Base-by-base conservation (phyloP, 1,284 basidiomycete species). In the Laetiporus sulphureus region DNA sequence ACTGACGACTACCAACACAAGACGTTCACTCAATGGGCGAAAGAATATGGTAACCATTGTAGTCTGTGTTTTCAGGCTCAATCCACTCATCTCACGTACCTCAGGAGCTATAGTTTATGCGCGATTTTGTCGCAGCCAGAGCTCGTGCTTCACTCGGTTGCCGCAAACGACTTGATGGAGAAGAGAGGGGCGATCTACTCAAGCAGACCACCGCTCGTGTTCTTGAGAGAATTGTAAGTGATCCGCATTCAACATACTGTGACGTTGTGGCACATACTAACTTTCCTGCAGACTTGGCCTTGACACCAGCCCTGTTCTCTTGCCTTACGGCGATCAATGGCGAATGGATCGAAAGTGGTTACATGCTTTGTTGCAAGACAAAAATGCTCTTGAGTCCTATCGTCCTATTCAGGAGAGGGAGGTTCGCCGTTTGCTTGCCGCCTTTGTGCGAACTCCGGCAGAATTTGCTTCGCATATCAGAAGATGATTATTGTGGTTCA, bases 101-200 rank as follows among this genome's bases (percentile, higher is more conserved):
- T n/a, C n/a, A n/a, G n/a, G 13, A 13, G 25, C 25, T 7, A 27
- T 27, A 55, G 67, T 22, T 64, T 63, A 46, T 48, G 66, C n/a
- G 50, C 50, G 33, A 55, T 63, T 19, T 55, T 65, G 29, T 63
- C 62, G 5, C 56, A 52, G 4, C 56, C 61, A 5, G 58, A 65
- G 25, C 44, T 70, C n/a, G 47, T 72, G 32, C 35, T 71, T 15
- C 65, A 66, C 50, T 62, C 65, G 3, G 41, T 48, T 3, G 58
- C 60, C 1, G 61, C 65, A 5, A 48, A 54, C 7, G 69, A 70
- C 12, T 52, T 71, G n/a, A 46, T 71, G 45, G 67, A 67, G 24
- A 67, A 65, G 50, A 54, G 64, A n/a, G 61, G 66, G 16, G 49
- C 58, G 2, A 62, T 60, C 32, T 68, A 68, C 46, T 69, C 67